Evolutionary conservation across 352 stramenopile genomes (phyloP), one percentile per base, ranked within the genome.

Genomic region (Phytopythium sindhum): DNA sequence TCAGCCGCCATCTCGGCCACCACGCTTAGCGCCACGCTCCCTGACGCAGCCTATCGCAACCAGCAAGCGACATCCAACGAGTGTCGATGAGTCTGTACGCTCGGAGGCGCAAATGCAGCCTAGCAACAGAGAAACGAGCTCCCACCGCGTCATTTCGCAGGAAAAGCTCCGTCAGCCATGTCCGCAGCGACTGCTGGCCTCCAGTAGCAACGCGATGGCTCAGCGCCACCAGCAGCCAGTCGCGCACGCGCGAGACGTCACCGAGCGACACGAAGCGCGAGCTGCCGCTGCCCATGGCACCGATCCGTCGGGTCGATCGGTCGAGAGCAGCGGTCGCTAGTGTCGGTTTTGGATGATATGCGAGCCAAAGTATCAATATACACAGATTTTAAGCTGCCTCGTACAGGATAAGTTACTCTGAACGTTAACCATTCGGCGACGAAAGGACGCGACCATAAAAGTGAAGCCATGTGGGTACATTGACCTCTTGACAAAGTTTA

Each of bases 171-270:
- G 33, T 57, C 0, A 82, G 58, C 52, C 61, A 70, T 7, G 24
- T 58, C 15, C 70, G 69, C 0, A 64, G 61, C 0, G 66, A 71
- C 23, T 23, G 24, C 17, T 11, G 28, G 9, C 10, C 28, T 0
- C 48, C 48, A 11, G 0, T 14, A 23, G 48, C 57, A 5, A 66
- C 73, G 48, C 65, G 69, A n/a, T 35, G 60, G 17, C 65, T 29
- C 4, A 82, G 64, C 2, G 60, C 55, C 5, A 82, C 58, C n/a
- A 82, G 37, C 37, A 82, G 74, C 41, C 66, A 63, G n/a, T 78
- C 72, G 45, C 74, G 69, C 4, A 69, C 67, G 1, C 60, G 64
- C 42, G 57, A 68, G 9, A 69, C 63, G 60, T 73, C 72, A 0
- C 61, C 29, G 26, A 77, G 65, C 14, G 72, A 70, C 50, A 77